Conservation (phyloP, 2,329 filamentous ascomycete species). For the Pyricularia sp. region DNA sequence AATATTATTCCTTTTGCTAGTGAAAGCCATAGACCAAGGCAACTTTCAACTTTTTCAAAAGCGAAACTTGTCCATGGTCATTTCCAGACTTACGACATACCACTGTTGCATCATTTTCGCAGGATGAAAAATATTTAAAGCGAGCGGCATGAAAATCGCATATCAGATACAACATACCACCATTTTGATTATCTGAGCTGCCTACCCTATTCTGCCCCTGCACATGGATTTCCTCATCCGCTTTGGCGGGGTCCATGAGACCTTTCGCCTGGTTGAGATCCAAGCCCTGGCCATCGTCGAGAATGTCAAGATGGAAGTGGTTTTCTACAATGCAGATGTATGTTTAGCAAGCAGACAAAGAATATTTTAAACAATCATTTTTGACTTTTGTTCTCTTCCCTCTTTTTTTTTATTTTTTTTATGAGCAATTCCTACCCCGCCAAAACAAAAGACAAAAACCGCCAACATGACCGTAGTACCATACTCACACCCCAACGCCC, state of each 20-base stretch:
- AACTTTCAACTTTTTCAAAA: not conserved
- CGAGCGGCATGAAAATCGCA: not conserved
- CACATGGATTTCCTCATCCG: conserved; percentile 71
- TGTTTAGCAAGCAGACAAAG: conserved; percentile 17
- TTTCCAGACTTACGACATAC: not conserved
- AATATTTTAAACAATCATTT: not conserved
- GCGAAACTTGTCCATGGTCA: not conserved
- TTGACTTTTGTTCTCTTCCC: not conserved
- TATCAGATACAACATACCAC: not conserved
- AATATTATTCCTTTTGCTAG: not conserved
- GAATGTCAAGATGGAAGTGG: conserved; percentile 53
- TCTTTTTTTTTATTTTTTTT: not conserved
- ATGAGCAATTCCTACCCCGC: not conserved
- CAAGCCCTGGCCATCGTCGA: conserved; percentile 63
- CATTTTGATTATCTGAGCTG: not conserved
- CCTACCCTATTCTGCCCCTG: not conserved
- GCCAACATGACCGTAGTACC: not conserved
- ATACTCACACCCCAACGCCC: conserved; percentile 8
- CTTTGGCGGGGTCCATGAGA: conserved; percentile 79
- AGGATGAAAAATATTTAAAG: not conserved
- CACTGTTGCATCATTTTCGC: not conserved
- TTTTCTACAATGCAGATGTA: conserved; percentile 66
- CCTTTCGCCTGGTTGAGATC: conserved; percentile 77
- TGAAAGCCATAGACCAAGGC: not conserved
- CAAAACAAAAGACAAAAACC: not conserved